These are phyloP conservation scores for Phyllosticta citribraziliensis DNA, from an alignment of 2,329 filamentous ascomycete genomes.

Conservation along the genomic window DNA sequence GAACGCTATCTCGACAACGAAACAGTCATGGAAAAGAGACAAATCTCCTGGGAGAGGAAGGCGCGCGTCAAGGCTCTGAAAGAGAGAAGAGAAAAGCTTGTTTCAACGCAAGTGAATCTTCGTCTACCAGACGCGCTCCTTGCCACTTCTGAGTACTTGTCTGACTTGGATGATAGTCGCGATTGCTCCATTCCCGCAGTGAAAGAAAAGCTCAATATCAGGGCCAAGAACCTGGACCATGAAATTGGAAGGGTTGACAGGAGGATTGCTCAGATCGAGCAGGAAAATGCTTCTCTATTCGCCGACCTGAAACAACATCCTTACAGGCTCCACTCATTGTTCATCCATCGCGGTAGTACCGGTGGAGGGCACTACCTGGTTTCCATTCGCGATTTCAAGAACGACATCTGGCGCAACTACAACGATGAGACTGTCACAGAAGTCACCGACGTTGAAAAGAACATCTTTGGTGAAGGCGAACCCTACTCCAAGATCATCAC, in stretches of 20 bases:
- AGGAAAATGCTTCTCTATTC: constrained; percentile 50
- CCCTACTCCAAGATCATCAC: constrained; percentile 3
- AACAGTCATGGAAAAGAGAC: constrained; percentile 46
- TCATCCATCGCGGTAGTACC: constrained; percentile 69
- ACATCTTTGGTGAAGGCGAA: constrained; percentile 8
- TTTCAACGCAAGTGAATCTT: constrained; percentile 23
- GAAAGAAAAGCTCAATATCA: constrained; percentile 15
- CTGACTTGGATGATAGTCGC: background rate
- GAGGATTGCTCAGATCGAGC: constrained; percentile 38
- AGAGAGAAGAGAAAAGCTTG: constrained; percentile 33
- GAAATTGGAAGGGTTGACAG: constrained; percentile 12
- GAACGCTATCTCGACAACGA: constrained; percentile 59
- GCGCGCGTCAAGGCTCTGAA: constrained; percentile 50
- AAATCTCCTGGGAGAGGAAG: constrained; percentile 67
- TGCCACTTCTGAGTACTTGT: constrained; percentile 20
- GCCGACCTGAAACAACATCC: constrained; percentile 53
- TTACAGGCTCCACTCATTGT: constrained; percentile 83
- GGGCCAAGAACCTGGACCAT: background rate
- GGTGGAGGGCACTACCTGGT: constrained; percentile 85
- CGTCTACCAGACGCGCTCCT: constrained; percentile 22
- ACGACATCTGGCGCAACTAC: constrained; percentile 79
- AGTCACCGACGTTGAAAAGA: constrained; percentile 23
- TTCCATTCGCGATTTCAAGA: constrained; percentile 84
- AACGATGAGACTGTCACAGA: constrained; percentile 78
- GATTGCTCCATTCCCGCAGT: background rate